phyloP scores from a whole-genome alignment of 1,284 basidiomycete genomes.

The Heterobasidion parviporum region DNA sequence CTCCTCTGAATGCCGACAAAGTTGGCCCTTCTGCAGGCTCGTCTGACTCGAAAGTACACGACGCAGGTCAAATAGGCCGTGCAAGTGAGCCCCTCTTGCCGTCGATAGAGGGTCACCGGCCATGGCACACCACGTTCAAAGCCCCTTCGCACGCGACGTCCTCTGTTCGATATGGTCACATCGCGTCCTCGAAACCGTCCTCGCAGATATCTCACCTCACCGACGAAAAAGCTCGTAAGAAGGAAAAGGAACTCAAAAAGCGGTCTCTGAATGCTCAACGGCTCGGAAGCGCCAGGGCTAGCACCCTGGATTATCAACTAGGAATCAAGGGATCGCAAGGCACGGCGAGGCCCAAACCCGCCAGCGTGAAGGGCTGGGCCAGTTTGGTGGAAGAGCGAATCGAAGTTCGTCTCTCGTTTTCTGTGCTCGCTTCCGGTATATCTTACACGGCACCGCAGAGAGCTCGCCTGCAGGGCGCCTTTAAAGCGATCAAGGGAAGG shows the following conservation, averaged over 20 bases:
- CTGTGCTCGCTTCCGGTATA: neutral
- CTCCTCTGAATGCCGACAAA: neutral
- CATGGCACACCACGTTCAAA: slow-evolving; percentile 65
- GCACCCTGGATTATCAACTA: slow-evolving; percentile 67
- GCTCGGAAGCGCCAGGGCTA: slow-evolving; percentile 61
- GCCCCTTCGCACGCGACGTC: slow-evolving; percentile 45
- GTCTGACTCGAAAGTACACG: neutral
- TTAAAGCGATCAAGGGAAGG: slow-evolving; percentile 65
- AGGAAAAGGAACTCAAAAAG: slow-evolving; percentile 45
- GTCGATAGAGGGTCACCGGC: slow-evolving; percentile 46
- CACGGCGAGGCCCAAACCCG: slow-evolving; percentile 35
- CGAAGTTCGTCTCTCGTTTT: slow-evolving; percentile 38
- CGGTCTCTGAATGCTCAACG: slow-evolving; percentile 45
- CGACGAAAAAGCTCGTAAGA: slow-evolving; percentile 42
- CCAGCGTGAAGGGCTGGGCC: slow-evolving; percentile 68
- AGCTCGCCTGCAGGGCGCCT: slow-evolving; percentile 62
- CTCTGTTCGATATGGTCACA: slow-evolving; percentile 43
- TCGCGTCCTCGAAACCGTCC: slow-evolving; percentile 19
- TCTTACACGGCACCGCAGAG: slow-evolving; percentile 32
- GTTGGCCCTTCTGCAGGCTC: neutral
- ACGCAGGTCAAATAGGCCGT: neutral
- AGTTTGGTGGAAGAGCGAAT: slow-evolving; percentile 75
- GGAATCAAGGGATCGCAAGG: slow-evolving; percentile 35
- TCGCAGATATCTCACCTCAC: slow-evolving; percentile 21
- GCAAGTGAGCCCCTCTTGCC: slow-evolving; percentile 42